Conservation (phyloP, 2,329 filamentous ascomycete genomes). For the Plenodomus lindquistii region DNA sequence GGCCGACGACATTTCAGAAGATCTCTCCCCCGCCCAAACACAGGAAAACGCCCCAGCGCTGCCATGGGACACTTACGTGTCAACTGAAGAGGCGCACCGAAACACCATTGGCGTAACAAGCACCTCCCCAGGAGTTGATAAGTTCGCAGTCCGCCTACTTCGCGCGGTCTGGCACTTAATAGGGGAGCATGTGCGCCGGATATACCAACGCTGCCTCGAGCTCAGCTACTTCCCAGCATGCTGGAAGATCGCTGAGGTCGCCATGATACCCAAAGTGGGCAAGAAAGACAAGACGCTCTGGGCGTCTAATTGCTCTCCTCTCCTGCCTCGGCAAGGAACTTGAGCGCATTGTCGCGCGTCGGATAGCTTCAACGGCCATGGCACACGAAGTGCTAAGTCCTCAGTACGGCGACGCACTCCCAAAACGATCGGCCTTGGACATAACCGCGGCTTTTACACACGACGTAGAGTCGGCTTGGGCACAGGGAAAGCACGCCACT, state of each 20-base stretch:
- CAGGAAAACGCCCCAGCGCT: not conserved
- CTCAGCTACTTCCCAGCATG: conserved; percentile 1
- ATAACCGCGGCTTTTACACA: conserved; percentile 7
- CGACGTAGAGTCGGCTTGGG: conserved; percentile 3
- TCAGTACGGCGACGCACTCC: conserved; percentile 7
- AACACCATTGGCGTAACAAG: not conserved
- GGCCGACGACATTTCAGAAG: not conserved
- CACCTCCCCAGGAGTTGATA: conserved; percentile 1
- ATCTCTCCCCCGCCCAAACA: too few relatives aligned
- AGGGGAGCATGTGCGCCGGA: not conserved
- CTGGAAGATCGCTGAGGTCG: conserved; percentile 4
- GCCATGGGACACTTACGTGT: not conserved
- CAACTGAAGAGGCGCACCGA: conserved; percentile 1
- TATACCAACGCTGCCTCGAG: conserved; percentile 7
- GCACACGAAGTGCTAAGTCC: conserved; percentile 9
- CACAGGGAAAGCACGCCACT: conserved; percentile 2
- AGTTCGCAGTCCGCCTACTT: not conserved
- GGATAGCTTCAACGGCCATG: conserved; percentile 7
- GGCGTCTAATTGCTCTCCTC: conserved; percentile 5
- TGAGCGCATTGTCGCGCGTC: conserved; percentile 6
- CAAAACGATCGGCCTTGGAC: conserved; percentile 7
- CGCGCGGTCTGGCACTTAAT: conserved; percentile 1
- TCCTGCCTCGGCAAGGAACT: conserved; percentile 11
- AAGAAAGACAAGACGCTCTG: conserved; percentile 7
- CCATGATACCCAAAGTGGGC: conserved; percentile 9